A percentile compares a stretch with the other conserved stretches of the same genome.
phyloP scores from a whole-genome alignment of 768 basidiomycete species.

The Antrodiella citrinella region DNA sequence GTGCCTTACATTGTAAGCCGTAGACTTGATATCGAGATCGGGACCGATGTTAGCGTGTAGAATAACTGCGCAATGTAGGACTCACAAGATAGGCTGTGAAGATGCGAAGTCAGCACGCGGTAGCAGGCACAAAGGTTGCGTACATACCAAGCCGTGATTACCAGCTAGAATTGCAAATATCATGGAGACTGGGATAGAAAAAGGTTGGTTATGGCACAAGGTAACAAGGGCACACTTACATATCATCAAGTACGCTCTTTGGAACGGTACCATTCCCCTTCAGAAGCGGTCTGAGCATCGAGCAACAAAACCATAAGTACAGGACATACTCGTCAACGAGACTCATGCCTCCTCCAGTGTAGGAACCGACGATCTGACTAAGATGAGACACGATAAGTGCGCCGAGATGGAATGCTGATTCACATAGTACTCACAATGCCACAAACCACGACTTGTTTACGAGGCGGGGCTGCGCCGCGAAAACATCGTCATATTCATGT shows the following conservation, averaged over 20 bases:
- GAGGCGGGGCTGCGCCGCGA: slow-evolving; percentile 36
- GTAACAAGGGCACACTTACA: slow-evolving; percentile 21
- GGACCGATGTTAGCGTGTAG: not conserved
- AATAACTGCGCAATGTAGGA: not conserved
- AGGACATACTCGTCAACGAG: slow-evolving; percentile 49
- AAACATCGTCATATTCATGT: slow-evolving; percentile 40
- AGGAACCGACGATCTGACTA: slow-evolving; percentile 28
- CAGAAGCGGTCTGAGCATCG: not conserved
- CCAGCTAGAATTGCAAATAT: slow-evolving; percentile 64
- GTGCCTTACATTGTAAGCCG: not conserved
- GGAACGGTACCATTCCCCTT: slow-evolving; percentile 66
- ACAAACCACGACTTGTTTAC: slow-evolving; percentile 50
- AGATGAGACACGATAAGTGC: not conserved
- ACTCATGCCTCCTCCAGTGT: slow-evolving; percentile 65
- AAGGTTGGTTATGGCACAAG: not conserved
- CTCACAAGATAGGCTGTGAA: not conserved
- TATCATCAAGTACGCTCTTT: slow-evolving; percentile 57
- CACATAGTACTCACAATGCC: slow-evolving; percentile 5
- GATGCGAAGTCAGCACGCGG: not conserved
- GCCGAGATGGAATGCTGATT: too few species aligned
- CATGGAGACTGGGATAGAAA: slow-evolving; percentile 38
- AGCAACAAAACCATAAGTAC: too few species aligned
- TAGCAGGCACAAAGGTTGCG: too few species aligned
- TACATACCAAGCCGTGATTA: slow-evolving; percentile 67
- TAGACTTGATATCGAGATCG: not conserved